Evolutionary conservation across 2,329 filamentous ascomycete genomes (phyloP), one percentile per base, ranked within the genome.

Genomic region (Alternaria consortialis): DNA sequence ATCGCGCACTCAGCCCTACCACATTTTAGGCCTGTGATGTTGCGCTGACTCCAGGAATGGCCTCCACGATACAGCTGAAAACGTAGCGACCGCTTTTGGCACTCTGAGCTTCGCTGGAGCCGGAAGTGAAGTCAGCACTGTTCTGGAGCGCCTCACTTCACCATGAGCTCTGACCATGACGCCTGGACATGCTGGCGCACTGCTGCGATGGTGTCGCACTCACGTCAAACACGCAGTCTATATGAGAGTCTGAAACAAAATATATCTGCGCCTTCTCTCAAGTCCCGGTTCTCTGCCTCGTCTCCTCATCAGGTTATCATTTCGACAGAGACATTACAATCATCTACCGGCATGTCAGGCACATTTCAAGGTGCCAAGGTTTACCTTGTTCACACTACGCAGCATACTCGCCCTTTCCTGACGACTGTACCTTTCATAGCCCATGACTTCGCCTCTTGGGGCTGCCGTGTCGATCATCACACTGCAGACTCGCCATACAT

Each of bases 351-450:
- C 15, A 59, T 55, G 56, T 36, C 44, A 37, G 51, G 34, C 34
- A 37, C 50, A 32, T 42, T 32, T 6, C 46, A 25, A 13, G 46
- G 47, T 11, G 51, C 51, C 36, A 60, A 37, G 20, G 50, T 62
- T 39, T 70, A 63, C 46, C 58, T 68, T 5, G 56, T 69, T 23
- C 58, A 69, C 12, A 50, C 46, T 13, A 29, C 59, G 5, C 15
- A 32, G 23, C 13, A 58, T 13, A 46, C 29, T 9, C 61, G 58
- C 7, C 65, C 67, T 5, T 65, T 60, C 31, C 29, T 70, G 9
- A 66, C 66, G 4, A 64, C 48, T 12, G 37, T 67, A 15, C 50
- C 57, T 8, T 72, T 69, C 32, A 40, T 70, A 40, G 69, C 66
- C 5, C 53, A 55, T 15, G 68, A 69, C 39, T 70, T 68, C 47